Conservation (phyloP, 106 monocot species). For the Allium fistulosum region DNA sequence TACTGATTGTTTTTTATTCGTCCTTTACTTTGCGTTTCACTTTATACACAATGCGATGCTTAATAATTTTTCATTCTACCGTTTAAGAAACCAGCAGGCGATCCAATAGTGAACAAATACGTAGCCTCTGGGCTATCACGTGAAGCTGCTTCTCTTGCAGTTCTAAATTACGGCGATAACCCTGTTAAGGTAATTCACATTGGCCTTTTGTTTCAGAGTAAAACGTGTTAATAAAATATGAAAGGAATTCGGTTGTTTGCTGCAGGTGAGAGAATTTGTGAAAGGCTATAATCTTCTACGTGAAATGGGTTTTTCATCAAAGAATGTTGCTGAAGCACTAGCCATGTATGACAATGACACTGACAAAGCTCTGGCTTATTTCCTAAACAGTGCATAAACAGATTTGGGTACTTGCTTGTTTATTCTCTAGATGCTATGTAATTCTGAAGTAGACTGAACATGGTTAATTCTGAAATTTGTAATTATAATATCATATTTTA, state of each 20-base stretch:
- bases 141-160: conserved; percentile 82
- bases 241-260: background rate
- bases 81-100: conserved; percentile 39
- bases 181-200: conserved; percentile 58
- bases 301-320: conserved; percentile 93
- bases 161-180: conserved; percentile 86
- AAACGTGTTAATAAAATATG: no score
- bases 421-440: no score
- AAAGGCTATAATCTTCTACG: conserved; percentile 82
- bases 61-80: no score
- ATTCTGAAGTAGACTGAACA: no score
- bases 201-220: background rate
- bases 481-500: no score
- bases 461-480: no score
- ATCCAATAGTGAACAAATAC: conserved; percentile 83
- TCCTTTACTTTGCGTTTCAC: no score
- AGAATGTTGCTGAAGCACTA: conserved; percentile 71
- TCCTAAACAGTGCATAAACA: conserved; percentile 48
- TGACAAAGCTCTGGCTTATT: conserved; percentile 73
- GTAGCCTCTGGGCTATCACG: conserved; percentile 55
- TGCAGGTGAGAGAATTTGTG: conserved; percentile 88
- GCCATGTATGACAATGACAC: conserved; percentile 91
- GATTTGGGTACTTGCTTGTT: no score
- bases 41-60: no score
- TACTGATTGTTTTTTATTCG: no score